Evolutionary conservation across 805 yeast species (phyloP), one percentile per base, ranked within the genome.

Genomic region (Starmerella sirachaensis): DNA sequence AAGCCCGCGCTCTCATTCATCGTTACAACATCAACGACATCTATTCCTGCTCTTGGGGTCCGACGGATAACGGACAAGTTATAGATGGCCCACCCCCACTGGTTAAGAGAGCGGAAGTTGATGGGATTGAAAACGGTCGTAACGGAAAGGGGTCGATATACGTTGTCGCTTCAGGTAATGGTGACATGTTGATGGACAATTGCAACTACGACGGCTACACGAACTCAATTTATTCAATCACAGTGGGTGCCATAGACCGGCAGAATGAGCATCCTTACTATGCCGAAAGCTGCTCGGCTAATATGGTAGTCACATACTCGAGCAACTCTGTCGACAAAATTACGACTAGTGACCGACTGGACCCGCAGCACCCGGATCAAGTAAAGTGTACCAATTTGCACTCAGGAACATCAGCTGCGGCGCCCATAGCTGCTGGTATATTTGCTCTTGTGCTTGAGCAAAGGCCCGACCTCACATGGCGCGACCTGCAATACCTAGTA

Each of bases 361-460:
- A 44, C 28, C 42, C 46, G n/a, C 12, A 11, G 33, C 10, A 35
- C 10, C 49, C 47, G 6, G 33, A 27, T 17, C 49, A 21, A 28
- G 36, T 35, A 16, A 59, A 63, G 48, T 91, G 98, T 58, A 64
- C 93, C 2, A 68, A 68, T 26, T 58, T 50, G 18, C 98, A 91
- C 58, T 95, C 96, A 9, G 98, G 98, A 16, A 91, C 98, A 0
- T 88, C 97, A 17, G 98, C 98, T 0, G 96, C 98, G 12, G 98
- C 98, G 0, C 98, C 98, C 0, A 66, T 91, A 40, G 97, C 96
- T 0, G 96, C 97, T 0, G 98, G 97, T n/a, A 69, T 91, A 1
- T 84, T 81, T 56, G 72, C 96, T 0, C 64, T 91, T 36, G 82
- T 82, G 2, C 63, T 91, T 35, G 76, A 78, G 49, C 85, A 78